Conservation (phyloP, 1,284 basidiomycete species). For the Trichosporon sp. region DNA sequence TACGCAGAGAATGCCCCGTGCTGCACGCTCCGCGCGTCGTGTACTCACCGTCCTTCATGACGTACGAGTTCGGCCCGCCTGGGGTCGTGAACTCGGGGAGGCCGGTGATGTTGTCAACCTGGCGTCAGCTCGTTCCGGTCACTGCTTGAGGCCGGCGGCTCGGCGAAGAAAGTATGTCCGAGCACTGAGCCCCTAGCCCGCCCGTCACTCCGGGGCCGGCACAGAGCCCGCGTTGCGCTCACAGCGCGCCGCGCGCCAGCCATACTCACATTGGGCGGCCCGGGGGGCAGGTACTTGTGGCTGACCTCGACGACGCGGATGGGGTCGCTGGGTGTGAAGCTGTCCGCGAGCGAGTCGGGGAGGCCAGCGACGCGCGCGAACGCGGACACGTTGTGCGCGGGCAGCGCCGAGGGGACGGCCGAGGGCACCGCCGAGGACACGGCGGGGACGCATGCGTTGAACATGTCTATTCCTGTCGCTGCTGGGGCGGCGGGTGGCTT, state of each 20-base stretch:
- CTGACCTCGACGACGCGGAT: constrained; percentile 37
- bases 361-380: not conserved
- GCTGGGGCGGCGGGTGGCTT: too few species aligned
- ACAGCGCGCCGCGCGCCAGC: too few species aligned
- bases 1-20: not conserved
- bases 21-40: too few species aligned
- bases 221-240: too few species aligned
- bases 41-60: constrained; percentile 32
- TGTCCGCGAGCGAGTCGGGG: not conserved
- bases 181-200: too few species aligned
- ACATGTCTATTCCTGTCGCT: too few species aligned
- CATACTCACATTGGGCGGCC: constrained; percentile 24
- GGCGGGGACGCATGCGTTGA: too few species aligned
- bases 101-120: constrained; percentile 25
- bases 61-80: constrained; percentile 31
- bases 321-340: constrained; percentile 13
- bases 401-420: too few species aligned
- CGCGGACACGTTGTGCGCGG: not conserved
- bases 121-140: not conserved
- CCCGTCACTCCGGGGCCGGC: too few species aligned
- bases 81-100: constrained; percentile 38
- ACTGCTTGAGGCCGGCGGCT: too few species aligned
- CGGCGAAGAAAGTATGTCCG: too few species aligned
- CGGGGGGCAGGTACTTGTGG: constrained; percentile 30
- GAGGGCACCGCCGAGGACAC: too few species aligned